Evolutionary conservation across 176 grass and related monocot species (phyloP), one percentile per base, ranked within the genome.

Genomic region (Carex myosuroides): DNA sequence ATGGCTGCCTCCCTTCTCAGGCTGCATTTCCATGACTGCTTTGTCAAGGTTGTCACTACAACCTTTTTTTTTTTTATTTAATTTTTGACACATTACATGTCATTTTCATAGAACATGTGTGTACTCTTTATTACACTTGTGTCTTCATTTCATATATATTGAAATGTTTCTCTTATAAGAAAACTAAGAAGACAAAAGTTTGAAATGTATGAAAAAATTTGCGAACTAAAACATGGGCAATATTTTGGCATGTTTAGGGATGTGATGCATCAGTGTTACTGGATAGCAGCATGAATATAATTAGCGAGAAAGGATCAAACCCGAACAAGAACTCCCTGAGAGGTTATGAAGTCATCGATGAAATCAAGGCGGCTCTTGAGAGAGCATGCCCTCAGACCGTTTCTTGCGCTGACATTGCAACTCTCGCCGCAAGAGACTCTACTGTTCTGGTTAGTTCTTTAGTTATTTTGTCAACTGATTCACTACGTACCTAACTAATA

Each of bases 1-100:
- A 95, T 95, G 89, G 93, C 93, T 3, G 93, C 93, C 58, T 95
- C 91, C 66, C 84, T 95, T 85, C 87, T 95, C 84, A 92, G 93
- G 84, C 6, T 86, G 18, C 85, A 86, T 81, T 86, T 86, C 62
- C 85, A 86, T 58, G 85, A 86, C 74, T 86, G 93, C 57, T 87
- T 87, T 52, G 86, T 87, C 60, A 83, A 87, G 79, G 86, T 87
- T 17, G 16, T 64, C 33, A 61, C 1, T 39, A 85, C 7, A 76
- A 21, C 33, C 32, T 20, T 56, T 32, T 8, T 8, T 24, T 13
- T 37, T 13, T 71, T 14, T 33, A 57, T 13, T 22, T 22, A 70
- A 55, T 30, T 32, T 77, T 6, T 56, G n/a, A 30, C 22, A 77
- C 22, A 77, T 32, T 33, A 48, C 5, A 16, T 77, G 4, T 22